Conservation (phyloP, 2,329 filamentous ascomycete genomes). For the Fusarium nisikadoi region DNA sequence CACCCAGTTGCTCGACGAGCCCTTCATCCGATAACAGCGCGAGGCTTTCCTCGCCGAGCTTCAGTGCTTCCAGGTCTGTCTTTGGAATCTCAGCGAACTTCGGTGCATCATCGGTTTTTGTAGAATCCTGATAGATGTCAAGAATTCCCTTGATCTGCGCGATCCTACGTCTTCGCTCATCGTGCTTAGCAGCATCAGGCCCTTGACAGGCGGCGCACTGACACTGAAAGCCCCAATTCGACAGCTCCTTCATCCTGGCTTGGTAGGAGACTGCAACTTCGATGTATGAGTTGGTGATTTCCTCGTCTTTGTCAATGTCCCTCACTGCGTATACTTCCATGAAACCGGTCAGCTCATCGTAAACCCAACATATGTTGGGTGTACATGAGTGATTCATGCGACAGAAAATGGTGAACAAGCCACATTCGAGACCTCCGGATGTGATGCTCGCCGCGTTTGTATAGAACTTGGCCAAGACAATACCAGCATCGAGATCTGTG, state of each 20-base stretch:
- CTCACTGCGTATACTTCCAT: constrained; percentile 16
- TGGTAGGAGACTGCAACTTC: neutral
- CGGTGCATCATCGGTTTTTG: neutral
- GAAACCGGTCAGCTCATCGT: constrained; percentile 3
- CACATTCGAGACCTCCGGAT: neutral
- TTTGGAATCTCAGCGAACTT: constrained; percentile 12
- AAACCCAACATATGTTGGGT: constrained; percentile 17
- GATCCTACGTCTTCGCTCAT: constrained; percentile 15
- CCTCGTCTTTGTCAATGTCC: neutral
- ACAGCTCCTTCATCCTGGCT: neutral
- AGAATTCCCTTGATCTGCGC: constrained; percentile 8
- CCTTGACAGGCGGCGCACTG: neutral
- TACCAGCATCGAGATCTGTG: neutral
- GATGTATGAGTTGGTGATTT: constrained; percentile 21
- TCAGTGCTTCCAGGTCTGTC: constrained; percentile 1
- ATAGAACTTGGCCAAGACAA: constrained; percentile 22
- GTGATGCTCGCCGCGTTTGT: constrained; percentile 20
- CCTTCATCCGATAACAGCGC: neutral
- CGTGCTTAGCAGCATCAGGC: neutral
- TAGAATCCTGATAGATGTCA: neutral
- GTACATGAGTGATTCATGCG: constrained; percentile 26
- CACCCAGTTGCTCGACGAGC: constrained; percentile 6
- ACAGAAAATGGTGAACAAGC: constrained; percentile 11
- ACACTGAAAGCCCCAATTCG: constrained; percentile 7
- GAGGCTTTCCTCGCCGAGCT: neutral